Conservation (phyloP, 257 asterid genomes). For the Solanum stenotomum region DNA sequence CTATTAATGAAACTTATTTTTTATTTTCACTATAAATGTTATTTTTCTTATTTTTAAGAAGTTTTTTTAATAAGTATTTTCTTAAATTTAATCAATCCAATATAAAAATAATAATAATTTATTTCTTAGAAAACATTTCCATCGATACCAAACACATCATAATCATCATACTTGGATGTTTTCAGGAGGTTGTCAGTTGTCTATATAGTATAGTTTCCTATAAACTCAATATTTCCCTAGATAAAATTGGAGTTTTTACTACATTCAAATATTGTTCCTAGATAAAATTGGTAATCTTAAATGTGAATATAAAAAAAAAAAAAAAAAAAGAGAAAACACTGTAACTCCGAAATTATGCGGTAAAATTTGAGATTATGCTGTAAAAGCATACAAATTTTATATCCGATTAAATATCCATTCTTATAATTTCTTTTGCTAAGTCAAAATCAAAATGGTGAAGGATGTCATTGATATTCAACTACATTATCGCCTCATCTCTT, state of each 20-base stretch:
- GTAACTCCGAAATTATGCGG: neutral
- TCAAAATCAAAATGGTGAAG: too few relatives aligned
- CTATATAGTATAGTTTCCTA: neutral
- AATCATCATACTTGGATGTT: too few relatives aligned
- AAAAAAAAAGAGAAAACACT: too few relatives aligned
- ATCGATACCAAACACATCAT: neutral
- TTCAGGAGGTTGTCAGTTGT: neutral
- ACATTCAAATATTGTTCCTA: neutral
- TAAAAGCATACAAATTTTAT: too few relatives aligned
- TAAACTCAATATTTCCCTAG: neutral
- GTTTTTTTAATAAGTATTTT: neutral
- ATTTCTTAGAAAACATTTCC: neutral
- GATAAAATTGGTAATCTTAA: neutral
- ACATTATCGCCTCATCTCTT: too few relatives aligned
- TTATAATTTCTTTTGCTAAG: too few relatives aligned
- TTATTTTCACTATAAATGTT: neutral
- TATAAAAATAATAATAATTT: neutral
- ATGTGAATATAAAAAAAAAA: neutral
- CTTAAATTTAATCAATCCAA: neutral
- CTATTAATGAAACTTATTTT: too few relatives aligned
- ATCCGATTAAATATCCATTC: too few relatives aligned
- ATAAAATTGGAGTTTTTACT: neutral
- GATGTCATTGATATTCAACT: too few relatives aligned
- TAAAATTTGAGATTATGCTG: too few relatives aligned
- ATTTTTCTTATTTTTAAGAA: neutral